Evolutionary conservation across 2,329 filamentous ascomycete species (phyloP).

Genomic region (Podosphaera leucotricha): DNA sequence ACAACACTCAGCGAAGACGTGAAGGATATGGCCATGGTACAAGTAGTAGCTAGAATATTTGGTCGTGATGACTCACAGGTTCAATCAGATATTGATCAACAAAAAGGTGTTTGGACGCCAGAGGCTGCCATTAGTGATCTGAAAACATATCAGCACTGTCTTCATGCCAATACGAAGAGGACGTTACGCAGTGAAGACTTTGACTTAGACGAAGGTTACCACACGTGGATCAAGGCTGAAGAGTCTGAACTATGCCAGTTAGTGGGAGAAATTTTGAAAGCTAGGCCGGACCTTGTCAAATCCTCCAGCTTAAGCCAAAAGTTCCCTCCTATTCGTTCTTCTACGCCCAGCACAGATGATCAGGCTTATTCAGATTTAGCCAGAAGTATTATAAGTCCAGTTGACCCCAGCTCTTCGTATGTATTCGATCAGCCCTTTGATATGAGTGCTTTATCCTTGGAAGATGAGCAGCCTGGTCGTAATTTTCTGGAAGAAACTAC

Average conservation of each 20-base stretch:
- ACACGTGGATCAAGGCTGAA: slow-evolving; percentile 80
- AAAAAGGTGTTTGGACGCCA: slow-evolving; percentile 69
- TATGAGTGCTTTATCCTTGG: slow-evolving; percentile 13
- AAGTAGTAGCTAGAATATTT: slow-evolving; percentile 70
- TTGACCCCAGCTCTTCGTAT: slow-evolving; percentile 17
- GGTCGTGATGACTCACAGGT: slow-evolving; percentile 55
- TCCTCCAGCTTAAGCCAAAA: slow-evolving; percentile 26
- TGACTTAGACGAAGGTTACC: slow-evolving; percentile 67
- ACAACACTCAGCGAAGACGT: slow-evolving; percentile 75
- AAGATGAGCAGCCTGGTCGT: slow-evolving; percentile 11
- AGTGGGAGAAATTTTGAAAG: slow-evolving; percentile 75
- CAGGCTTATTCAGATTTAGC: slow-evolving; percentile 29
- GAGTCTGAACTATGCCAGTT: slow-evolving; percentile 70
- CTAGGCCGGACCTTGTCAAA: slow-evolving; percentile 65
- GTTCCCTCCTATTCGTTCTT: slow-evolving; percentile 31
- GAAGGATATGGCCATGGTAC: slow-evolving; percentile 89
- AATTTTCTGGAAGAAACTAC: slow-evolving; percentile 31
- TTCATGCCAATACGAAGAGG: slow-evolving; percentile 54
- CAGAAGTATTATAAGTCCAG: slow-evolving; percentile 26
- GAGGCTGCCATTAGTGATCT: slow-evolving; percentile 75
- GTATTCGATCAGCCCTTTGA: slow-evolving; percentile 19
- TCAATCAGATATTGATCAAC: slow-evolving; percentile 66
- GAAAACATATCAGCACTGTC: slow-evolving; percentile 75
- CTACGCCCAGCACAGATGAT: slow-evolving; percentile 16
- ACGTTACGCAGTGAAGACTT: slow-evolving; percentile 73